phyloP scores from a whole-genome alignment of 257 asterid genomes.

The Capsicum pubescens region DNA sequence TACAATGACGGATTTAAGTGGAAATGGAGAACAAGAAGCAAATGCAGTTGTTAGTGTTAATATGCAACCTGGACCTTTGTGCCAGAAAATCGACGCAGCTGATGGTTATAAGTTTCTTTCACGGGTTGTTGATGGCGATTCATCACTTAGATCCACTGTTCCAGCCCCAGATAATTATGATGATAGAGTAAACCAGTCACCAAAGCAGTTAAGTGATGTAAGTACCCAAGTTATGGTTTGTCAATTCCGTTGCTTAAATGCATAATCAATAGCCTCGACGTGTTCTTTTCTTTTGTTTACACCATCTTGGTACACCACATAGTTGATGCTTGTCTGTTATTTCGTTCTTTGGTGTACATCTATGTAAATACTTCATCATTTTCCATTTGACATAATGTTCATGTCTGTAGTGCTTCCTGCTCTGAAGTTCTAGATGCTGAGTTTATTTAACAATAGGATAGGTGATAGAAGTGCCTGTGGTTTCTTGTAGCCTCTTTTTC shows the following conservation, averaged over 20 bases:
- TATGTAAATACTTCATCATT: constrained; percentile 12
- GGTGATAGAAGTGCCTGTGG: neutral
- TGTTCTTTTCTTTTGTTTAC: neutral
- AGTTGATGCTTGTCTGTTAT: neutral
- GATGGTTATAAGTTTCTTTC: constrained; percentile 37
- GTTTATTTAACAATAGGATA: constrained; percentile 3
- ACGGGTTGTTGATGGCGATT: constrained; percentile 36
- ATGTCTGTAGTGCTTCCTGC: constrained; percentile 4
- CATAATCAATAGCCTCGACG: neutral
- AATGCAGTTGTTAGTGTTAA: constrained; percentile 28
- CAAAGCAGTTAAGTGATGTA: constrained; percentile 51
- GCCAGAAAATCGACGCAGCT: constrained; percentile 40
- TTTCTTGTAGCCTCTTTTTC: too few relatives aligned
- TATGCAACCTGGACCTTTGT: constrained; percentile 44
- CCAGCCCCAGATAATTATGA: constrained; percentile 42
- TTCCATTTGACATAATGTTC: constrained; percentile 1
- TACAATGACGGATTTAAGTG: constrained; percentile 34
- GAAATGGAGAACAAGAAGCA: constrained; percentile 37
- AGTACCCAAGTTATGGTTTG: constrained; percentile 31
- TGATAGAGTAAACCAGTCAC: constrained; percentile 44
- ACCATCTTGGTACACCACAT: constrained; percentile 5
- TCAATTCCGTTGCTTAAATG: constrained; percentile 22
- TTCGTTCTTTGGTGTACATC: neutral
- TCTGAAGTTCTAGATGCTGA: constrained; percentile 20
- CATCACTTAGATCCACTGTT: constrained; percentile 41